Base-by-base conservation (phyloP, 441 rosid genomes). In the Hura crepitans region DNA sequence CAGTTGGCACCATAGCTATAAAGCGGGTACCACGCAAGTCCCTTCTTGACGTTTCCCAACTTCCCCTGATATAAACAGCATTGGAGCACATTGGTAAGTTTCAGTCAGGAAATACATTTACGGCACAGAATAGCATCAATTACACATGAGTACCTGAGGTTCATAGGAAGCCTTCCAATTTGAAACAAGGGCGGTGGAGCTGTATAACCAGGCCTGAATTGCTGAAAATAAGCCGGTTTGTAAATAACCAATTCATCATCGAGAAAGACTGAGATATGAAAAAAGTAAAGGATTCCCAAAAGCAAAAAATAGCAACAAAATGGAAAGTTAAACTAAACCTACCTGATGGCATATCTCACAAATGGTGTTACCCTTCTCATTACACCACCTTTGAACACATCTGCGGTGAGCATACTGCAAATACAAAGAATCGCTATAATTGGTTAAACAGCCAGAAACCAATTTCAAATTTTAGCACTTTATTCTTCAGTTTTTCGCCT, bases 301-400 rank as follows among this genome's bases (percentile, higher is more conserved):
- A 3, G 20, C 31, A 6, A 5, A 31, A 7, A 39, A 49, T 13
- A 22, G 30, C 13, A 5, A 5, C 8, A 46, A 37, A 14, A 49
- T 2, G 6, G 4, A 59, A 61, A 72, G n/a, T n/a, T 65, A 25
- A 45, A 60, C 5, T 37, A 14, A 27, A 50, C 20, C 33, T 37
- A 92, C 97, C 98, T 93, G 91, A 39, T 15, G 85, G 80, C 98
- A 91, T n/a, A 93, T 93, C 80, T 93, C 96, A 53, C 97, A 93
- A 46, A 71, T 63, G n/a, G 89, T 88, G 67, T 93, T 84, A 23
- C 97, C 98, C 86, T 93, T 93, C 65, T 83, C 96, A 27, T 82
- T 79, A 77, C 98, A 93, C 96, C 97, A 93, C 78, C 91, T 90
- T 80, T 93, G 98, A 25, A 93, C 76, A 14, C 98, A 91, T 65